Evolutionary conservation across 2,329 filamentous ascomycete genomes (phyloP), one percentile per base, ranked within the genome.

Genomic region (Diaporthe helianthi): DNA sequence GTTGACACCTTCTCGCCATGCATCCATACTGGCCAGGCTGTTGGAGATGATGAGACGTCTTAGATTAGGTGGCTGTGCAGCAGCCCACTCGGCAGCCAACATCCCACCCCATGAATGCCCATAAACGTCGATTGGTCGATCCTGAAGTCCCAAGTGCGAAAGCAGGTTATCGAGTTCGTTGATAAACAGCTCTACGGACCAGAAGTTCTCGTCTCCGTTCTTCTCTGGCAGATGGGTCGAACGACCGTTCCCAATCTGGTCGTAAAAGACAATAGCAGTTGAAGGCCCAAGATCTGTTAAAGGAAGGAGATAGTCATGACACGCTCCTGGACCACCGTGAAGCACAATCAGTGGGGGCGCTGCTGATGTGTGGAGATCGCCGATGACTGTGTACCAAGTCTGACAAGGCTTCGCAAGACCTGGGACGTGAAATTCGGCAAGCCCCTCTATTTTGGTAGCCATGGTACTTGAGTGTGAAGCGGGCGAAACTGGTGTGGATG

Each of bases 221-320:
- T 81, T 83, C n/a, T 84, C 80, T 0, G 73, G 80, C 10, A 86
- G 76, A 65, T 82, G 83, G 0, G 84, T 86, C 4, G 81, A 85
- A n/a, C 73, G 74, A 9, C 83, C 85, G 69, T 81, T 82, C 19
- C 85, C 85, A 61, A 87, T 79, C 71, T 87, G 85, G 72, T 87
- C 85, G 73, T 87, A 87, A 74, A 86, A 81, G 31, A 87, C 75
- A 2, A 87, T 75, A 0, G 85, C 82, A 8, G 81, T 80, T 22
- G 73, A 72, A 9, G 69, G 51, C 10, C 49, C 31, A 15, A 85
- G 77, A 52, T 79, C 76, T 0, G 74, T 73, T 33, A 86, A 75
- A 0, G 79, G 77, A 0, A 78, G 72, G 22, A 83, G 71, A 71
- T 83, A 83, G n/a, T 82, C 77, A 70, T 83, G 81, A 24, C 79